Evolutionary conservation across 1,284 basidiomycete species (phyloP), one percentile per base, ranked within the genome.

Genomic region (Papiliotrema nemorosa): DNA sequence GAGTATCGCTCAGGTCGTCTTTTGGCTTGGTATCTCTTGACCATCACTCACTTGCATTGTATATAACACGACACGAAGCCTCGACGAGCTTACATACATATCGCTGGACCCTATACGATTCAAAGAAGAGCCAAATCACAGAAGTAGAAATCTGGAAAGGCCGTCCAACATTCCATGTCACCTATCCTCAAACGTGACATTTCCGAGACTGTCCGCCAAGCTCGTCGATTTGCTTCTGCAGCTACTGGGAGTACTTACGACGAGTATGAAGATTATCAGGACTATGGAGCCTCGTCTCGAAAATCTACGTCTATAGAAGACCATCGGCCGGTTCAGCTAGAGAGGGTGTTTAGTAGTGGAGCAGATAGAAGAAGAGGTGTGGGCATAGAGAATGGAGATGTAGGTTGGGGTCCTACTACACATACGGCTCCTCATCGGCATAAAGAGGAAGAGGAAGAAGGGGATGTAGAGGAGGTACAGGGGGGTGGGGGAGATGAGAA

Each of bases 131-230:
- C n/a, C n/a, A n/a, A n/a, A n/a, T n/a, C n/a, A n/a, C n/a, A n/a
- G n/a, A n/a, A n/a, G n/a, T n/a, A n/a, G n/a, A n/a, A n/a, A n/a
- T n/a, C n/a, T n/a, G n/a, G n/a, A n/a, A n/a, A n/a, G n/a, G n/a
- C n/a, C n/a, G n/a, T n/a, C n/a, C 35, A 18, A n/a, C 14, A n/a
- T 6, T 7, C n/a, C 6, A 73, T 73, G 70, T 73, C 70, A 13
- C 70, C 70, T 5, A 73, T 73, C 46, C 63, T 71, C 47, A 71
- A 73, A 48, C 55, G 70, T 45, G 70, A 73, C 53, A 55, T 73
- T 25, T 54, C 59, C 31, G 70, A 73, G 44, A 64, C 64, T n/a
- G 51, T 66, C 16, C 63, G 67, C 39, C 69, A 73, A 50, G 69
- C 69, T n/a, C 60, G 64, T n/a, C 57, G 64, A 35, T 52, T 73